Evolutionary conservation across 2,329 filamentous ascomycete genomes (phyloP), one percentile per base, ranked within the genome.

Genomic region (Alternaria gansuensis): DNA sequence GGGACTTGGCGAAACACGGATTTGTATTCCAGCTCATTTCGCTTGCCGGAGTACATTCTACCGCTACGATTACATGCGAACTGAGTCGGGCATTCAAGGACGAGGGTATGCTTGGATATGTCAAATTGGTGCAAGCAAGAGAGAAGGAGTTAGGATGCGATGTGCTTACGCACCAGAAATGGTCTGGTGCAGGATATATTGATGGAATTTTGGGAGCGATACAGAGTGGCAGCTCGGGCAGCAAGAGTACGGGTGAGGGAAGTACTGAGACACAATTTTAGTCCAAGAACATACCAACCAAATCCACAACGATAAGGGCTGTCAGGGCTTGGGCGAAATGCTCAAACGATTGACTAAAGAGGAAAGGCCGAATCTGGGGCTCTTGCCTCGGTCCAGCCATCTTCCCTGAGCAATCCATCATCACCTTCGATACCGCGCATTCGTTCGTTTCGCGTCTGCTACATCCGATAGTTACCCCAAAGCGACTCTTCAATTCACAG

Each of bases 81-180:
- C 83, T 99, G 17, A 90, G 92, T 9, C 86, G 86, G 59, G 86
- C 83, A 6, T 99, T 96, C 82, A 96, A 92, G 82, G 86, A 88
- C 13, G 90, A 97, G 54, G 95, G 95, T 54, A 99, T 99, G 95
- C 84, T 95, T 72, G 94, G 95, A 0, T 99, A 99, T 73, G 95
- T 98, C n/a, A 91, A 97, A 59, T 81, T 97, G 0, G 89, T 99
- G 37, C 95, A 99, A 79, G 84, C 88, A 51, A 85, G 89, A 37
- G 95, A 99, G 81, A 97, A 97, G 84, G 93, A 96, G 65, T 80
- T 94, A 1, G 91, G 90, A 13, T 93, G 92, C 57, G 93, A 97
- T 70, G 93, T 97, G n/a, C 82, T 97, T 64, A 97, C 92, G 37
- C 93, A 97, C 77, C 93, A 97, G 82, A 96, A 95, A 76, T 93